Evolutionary conservation across 768 basidiomycete species (phyloP).

Genomic region (Clavulina sp.): DNA sequence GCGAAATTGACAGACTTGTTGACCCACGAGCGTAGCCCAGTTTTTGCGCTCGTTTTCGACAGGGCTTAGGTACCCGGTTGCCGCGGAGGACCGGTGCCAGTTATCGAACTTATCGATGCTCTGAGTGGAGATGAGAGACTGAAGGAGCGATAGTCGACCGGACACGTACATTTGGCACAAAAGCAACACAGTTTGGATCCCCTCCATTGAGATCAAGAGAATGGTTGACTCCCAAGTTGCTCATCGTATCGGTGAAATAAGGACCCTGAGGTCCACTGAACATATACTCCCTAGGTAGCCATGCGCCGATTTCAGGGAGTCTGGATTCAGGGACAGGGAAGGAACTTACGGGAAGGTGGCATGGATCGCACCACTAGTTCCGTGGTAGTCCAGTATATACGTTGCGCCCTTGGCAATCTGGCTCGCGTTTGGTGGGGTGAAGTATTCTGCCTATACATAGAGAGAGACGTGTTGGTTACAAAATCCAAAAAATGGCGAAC

Average conservation of each 20-base stretch:
- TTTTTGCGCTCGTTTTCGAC: slow-evolving; percentile 30
- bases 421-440: slow-evolving; percentile 13
- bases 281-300: not conserved
- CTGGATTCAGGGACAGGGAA: not conserved
- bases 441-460: slow-evolving; percentile 13
- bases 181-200: slow-evolving; percentile 35
- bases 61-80: slow-evolving; percentile 36
- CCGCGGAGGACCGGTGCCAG: slow-evolving; percentile 38
- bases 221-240: no score
- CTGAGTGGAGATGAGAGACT: slow-evolving; percentile 3
- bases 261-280: not conserved
- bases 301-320: not conserved
- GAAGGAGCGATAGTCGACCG: not conserved
- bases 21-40: slow-evolving; percentile 29
- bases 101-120: slow-evolving; percentile 29
- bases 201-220: slow-evolving; percentile 41
- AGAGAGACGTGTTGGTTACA: not conserved
- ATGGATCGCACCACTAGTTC: slow-evolving; percentile 34
- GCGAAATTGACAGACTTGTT: slow-evolving; percentile 8
- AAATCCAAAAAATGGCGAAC: slow-evolving; percentile 2
- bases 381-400: slow-evolving; percentile 31
- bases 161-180: slow-evolving; percentile 30
- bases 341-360: slow-evolving; percentile 23
- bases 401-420: slow-evolving; percentile 17
- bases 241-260: no score